Conservation (phyloP, 2,329 filamentous ascomycete species). For the Talaromyces sp. region DNA sequence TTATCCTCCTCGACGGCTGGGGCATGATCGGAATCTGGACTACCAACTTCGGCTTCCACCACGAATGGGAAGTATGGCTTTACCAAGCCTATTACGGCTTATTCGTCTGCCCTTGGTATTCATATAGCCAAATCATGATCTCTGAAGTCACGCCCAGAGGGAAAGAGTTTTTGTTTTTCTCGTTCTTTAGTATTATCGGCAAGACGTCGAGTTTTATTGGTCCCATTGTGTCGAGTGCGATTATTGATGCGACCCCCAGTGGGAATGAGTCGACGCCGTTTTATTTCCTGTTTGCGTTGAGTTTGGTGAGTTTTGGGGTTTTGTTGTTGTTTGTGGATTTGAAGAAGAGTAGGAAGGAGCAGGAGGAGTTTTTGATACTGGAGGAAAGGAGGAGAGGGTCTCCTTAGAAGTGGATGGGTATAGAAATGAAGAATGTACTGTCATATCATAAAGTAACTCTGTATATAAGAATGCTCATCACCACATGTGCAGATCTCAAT, state of each 20-base stretch:
- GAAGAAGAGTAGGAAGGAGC: conserved; percentile 56
- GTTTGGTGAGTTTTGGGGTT: conserved; percentile 50
- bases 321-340: conserved; percentile 56
- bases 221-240: conserved; percentile 62
- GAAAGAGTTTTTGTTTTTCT: conserved; percentile 67
- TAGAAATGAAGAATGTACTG: background rate
- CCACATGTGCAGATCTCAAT: background rate
- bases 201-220: conserved; percentile 66
- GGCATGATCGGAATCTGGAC: conserved; percentile 58
- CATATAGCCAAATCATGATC: conserved; percentile 67
- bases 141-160: conserved; percentile 63
- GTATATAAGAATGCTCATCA: background rate
- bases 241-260: conserved; percentile 57
- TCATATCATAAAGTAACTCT: background rate
- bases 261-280: conserved; percentile 58
- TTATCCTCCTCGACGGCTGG: conserved; percentile 56
- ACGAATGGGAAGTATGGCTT: conserved; percentile 51
- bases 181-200: conserved; percentile 62
- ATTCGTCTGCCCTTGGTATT: conserved; percentile 65
- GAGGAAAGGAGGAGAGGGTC: conserved; percentile 26
- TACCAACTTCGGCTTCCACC: conserved; percentile 49
- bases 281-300: conserved; percentile 60
- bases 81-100: conserved; percentile 58
- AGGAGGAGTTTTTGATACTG: conserved; percentile 52
- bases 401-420: background rate